Conservation (phyloP, 176 grass and related monocot genomes). For the Raddia distichophylla region DNA sequence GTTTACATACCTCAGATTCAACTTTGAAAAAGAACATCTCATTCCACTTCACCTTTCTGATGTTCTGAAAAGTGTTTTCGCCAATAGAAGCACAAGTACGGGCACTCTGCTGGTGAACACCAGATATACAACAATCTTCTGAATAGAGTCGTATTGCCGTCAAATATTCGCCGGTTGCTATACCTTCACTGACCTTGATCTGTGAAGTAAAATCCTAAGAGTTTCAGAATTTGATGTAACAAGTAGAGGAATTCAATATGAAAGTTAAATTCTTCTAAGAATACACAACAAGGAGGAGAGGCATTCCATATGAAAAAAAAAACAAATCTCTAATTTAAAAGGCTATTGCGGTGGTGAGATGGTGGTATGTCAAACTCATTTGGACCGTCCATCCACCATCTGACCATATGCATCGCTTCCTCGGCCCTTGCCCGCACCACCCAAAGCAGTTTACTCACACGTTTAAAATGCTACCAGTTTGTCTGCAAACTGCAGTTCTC, state of each 20-base stretch:
- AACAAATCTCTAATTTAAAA: too few species aligned
- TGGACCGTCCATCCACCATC: too few species aligned
- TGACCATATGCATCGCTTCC: too few species aligned
- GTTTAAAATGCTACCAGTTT: too few species aligned
- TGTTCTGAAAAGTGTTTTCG: conserved; percentile 49
- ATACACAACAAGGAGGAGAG: conserved; percentile 6
- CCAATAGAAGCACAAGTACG: conserved; percentile 71
- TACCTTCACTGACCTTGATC: conserved; percentile 57
- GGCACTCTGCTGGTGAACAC: conserved; percentile 76
- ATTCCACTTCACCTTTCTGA: conserved; percentile 67
- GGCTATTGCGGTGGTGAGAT: too few species aligned
- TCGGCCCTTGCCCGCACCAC: too few species aligned
- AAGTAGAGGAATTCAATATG: conserved; percentile 6
- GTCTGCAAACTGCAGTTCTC: too few species aligned
- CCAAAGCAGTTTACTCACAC: too few species aligned
- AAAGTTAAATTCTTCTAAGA: conserved; percentile 4
- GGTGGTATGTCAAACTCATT: too few species aligned
- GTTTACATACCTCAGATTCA: conserved; percentile 60
- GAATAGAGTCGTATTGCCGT: conserved; percentile 64
- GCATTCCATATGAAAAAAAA: neutral
- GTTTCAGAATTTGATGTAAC: conserved; percentile 17
- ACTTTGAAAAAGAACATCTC: conserved; percentile 99
- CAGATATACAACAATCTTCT: conserved; percentile 45
- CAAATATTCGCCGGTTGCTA: conserved; percentile 71
- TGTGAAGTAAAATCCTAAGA: conserved; percentile 42